Conservation (phyloP, 202 grass and related monocot genomes). For the Saccharum hybrid region DNA sequence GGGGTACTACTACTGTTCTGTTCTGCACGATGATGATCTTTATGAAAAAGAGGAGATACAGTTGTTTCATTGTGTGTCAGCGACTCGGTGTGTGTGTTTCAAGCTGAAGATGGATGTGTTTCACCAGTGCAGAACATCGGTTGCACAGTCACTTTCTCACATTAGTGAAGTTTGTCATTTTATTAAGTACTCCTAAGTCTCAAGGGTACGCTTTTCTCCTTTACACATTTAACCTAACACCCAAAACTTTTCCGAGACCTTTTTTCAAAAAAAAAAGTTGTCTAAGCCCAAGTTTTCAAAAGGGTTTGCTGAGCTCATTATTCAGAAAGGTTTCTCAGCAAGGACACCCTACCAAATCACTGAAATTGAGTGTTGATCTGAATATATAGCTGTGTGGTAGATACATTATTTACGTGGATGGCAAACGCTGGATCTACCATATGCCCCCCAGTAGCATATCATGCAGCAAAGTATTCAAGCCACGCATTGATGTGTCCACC, state of each 20-base stretch:
- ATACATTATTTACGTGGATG: not conserved
- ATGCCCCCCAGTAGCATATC: too few species aligned
- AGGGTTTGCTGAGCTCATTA: not conserved
- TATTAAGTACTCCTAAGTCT: not conserved
- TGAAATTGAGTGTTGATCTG: conserved; percentile 9
- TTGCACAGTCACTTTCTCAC: conserved; percentile 28
- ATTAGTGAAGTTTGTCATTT: not conserved
- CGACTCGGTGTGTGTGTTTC: not conserved
- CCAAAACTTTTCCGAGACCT: not conserved
- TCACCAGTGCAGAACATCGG: conserved; percentile 20
- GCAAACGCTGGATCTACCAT: not conserved
- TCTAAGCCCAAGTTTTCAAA: not conserved
- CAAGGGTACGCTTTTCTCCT: not conserved
- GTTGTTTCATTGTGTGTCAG: not conserved
- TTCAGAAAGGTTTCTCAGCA: conserved; percentile 6
- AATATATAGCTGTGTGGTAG: not conserved
- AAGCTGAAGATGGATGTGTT: not conserved
- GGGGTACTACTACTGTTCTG: not conserved
- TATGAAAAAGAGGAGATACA: not conserved
- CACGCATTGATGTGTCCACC: not conserved
- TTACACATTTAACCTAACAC: conserved; percentile 38
- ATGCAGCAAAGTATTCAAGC: too few species aligned
- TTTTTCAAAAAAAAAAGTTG: not conserved
- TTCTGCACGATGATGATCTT: conserved; percentile 24
- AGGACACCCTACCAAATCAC: conserved; percentile 26